Evolutionary conservation across 164 flowering plant genomes (phyloP).

Genomic region (Saururus chinensis): DNA sequence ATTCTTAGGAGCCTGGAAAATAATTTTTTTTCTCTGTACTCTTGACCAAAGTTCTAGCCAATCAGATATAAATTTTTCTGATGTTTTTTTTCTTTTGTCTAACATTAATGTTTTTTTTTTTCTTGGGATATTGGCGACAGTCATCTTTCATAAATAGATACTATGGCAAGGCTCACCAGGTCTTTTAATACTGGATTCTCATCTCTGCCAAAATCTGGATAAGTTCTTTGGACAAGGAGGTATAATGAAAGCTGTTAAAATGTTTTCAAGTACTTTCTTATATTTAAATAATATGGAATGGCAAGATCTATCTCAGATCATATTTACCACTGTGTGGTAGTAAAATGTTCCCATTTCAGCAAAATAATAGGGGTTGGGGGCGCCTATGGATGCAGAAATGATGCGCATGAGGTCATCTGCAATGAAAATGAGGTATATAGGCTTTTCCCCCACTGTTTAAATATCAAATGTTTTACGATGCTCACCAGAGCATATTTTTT

Average conservation of each 20-base stretch:
- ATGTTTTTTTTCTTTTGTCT: background rate
- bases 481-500: too few species aligned
- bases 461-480: too few species aligned
- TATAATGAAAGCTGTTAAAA: too few species aligned
- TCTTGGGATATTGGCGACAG: constrained; percentile 26
- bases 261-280: background rate
- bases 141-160: constrained; percentile 70
- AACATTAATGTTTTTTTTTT: too few species aligned
- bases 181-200: constrained; percentile 26
- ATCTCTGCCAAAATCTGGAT: background rate
- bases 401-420: too few species aligned
- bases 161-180: constrained; percentile 78
- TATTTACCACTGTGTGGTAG: background rate
- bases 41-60: background rate
- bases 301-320: background rate
- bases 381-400: too few species aligned
- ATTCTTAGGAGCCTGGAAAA: background rate
- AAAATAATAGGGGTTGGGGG: too few species aligned
- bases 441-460: too few species aligned
- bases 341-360: too few species aligned
- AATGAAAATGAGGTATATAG: too few species aligned
- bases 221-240: background rate
- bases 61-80: background rate
- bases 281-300: too few species aligned
- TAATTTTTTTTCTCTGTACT: background rate